Percentiles rank a stretch among this genome's conserved stretches.
phyloP scores from a whole-genome alignment of 2,329 filamentous ascomycete genomes.

The Aureobasidium uvarum region DNA sequence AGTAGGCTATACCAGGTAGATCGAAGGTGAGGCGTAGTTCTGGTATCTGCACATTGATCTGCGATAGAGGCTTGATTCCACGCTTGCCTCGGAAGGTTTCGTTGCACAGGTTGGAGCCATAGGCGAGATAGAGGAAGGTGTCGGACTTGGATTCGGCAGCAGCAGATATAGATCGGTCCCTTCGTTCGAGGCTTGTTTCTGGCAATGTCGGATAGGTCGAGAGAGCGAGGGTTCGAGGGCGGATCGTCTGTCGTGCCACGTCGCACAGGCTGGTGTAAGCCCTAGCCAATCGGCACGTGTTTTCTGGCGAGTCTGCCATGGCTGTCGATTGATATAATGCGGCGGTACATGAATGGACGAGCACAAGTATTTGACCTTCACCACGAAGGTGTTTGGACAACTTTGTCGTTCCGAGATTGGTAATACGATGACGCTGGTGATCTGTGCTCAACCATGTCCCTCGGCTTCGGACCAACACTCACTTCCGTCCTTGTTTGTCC shows the following conservation, averaged over 20 bases:
- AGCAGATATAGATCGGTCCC: conserved; percentile 12
- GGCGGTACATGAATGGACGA: background rate
- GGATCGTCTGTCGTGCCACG: background rate
- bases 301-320: conserved; percentile 7
- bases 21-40: conserved; percentile 77
- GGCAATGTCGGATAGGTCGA: background rate
- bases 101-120: conserved; percentile 83
- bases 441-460: background rate
- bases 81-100: conserved; percentile 76
- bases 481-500: background rate
- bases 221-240: background rate
- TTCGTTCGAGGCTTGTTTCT: conserved; percentile 18
- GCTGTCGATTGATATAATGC: background rate
- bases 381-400: conserved; percentile 11
- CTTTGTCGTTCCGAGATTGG: conserved; percentile 17
- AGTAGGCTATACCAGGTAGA: conserved; percentile 79
- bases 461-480: conserved; percentile 10
- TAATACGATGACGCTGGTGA: conserved; percentile 7
- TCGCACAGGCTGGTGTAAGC: conserved; percentile 16
- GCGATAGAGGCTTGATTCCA: conserved; percentile 76
- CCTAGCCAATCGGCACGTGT: conserved; percentile 9
- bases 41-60: conserved; percentile 79
- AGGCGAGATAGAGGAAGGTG: conserved; percentile 57
- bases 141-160: conserved; percentile 17
- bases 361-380: background rate